Percentiles rank a stretch among this genome's conserved stretches.
Evolutionary conservation across 345 rosid genomes (phyloP).

Genomic region (Boechera divaricarpa): DNA sequence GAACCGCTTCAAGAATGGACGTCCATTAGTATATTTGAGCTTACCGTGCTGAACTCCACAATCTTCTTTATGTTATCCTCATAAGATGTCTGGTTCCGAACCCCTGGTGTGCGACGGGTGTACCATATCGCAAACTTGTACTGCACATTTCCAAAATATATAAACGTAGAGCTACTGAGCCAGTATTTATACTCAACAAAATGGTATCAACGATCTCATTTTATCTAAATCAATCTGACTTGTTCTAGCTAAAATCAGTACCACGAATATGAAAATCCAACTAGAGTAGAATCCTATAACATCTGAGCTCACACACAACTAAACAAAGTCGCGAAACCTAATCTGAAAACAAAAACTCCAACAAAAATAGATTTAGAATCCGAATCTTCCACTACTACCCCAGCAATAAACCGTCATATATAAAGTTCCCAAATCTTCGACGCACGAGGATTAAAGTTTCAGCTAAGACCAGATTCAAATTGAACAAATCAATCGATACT

Average conservation of each 20-base stretch:
- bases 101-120: constrained; percentile 93
- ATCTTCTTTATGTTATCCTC: constrained; percentile 97
- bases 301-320: constrained; percentile 7
- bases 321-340: constrained; percentile 3
- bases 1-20: not conserved
- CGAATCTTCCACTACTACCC: constrained; percentile 26
- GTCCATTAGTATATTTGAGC: constrained; percentile 27
- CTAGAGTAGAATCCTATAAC: constrained; percentile 18
- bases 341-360: not conserved
- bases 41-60: constrained; percentile 88
- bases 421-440: not conserved
- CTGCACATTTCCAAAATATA: constrained; percentile 48
- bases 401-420: constrained; percentile 8
- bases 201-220: constrained; percentile 10
- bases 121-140: constrained; percentile 95
- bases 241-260: constrained; percentile 6
- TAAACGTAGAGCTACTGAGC: constrained; percentile 7
- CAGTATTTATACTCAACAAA: not conserved
- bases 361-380: constrained; percentile 1
- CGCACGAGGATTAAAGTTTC: not conserved
- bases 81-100: constrained; percentile 81
- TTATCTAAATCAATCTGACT: not conserved
- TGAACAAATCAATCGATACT: not conserved
- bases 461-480: constrained; percentile 21
- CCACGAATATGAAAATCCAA: not conserved